These are phyloP conservation scores for Pichia scutulata DNA, from an alignment of 805 yeast species.

Conservation along the genomic window DNA sequence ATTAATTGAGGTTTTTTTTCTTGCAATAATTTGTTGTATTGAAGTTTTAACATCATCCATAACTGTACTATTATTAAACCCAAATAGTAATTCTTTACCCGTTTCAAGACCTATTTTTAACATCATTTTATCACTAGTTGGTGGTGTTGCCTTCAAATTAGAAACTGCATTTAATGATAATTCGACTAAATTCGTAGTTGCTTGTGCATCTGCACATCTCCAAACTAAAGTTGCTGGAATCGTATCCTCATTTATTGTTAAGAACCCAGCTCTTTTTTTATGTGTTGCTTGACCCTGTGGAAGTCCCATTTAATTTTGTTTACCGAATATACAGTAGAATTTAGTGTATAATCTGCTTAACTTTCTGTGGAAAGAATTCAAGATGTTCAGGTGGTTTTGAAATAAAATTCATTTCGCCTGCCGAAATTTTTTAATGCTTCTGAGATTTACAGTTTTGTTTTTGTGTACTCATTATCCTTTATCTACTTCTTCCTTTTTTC, in stretches of 20 bases:
- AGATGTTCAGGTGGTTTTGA: too few species aligned
- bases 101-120: conserved; percentile 39
- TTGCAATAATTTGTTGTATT: conserved; percentile 58
- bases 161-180: conserved; percentile 36
- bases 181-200: conserved; percentile 33
- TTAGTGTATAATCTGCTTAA: too few species aligned
- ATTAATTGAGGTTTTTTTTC: conserved; percentile 46
- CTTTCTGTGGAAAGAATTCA: too few species aligned
- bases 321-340: too few species aligned
- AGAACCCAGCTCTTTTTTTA: conserved; percentile 39
- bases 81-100: conserved; percentile 35
- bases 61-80: conserved; percentile 63
- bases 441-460: too few species aligned
- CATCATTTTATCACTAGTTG: conserved; percentile 58
- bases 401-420: too few species aligned
- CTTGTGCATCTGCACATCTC: conserved; percentile 47
- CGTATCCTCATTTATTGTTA: conserved; percentile 48
- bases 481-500: too few species aligned
- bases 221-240: conserved; percentile 49
- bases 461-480: too few species aligned
- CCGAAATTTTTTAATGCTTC: too few species aligned
- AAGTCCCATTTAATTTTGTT: conserved; percentile 1
- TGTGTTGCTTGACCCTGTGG: conserved; percentile 9
- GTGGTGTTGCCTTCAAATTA: conserved; percentile 62
- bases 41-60: conserved; percentile 69